phyloP scores from a whole-genome alignment of 169 alveolate genomes.

The Cystoisospora suis region DNA sequence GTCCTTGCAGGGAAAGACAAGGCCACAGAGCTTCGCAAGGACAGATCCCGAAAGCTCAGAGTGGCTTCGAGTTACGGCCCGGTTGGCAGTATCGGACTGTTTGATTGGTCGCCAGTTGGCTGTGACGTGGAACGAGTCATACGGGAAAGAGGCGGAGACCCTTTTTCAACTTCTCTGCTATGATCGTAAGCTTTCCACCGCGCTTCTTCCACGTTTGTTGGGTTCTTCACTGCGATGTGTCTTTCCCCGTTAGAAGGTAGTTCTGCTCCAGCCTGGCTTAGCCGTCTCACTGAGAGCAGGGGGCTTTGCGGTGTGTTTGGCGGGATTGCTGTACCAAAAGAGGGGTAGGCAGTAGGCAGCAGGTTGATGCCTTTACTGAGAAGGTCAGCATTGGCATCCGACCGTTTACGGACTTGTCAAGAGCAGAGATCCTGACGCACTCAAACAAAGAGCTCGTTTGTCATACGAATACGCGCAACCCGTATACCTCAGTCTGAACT shows the following conservation, averaged over 20 bases:
- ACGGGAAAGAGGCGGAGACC: slow-evolving; percentile 46
- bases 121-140: slow-evolving; percentile 17
- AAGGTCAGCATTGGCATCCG: too few species aligned
- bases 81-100: neutral
- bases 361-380: too few species aligned
- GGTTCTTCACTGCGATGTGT: neutral
- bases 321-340: too few species aligned
- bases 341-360: too few species aligned
- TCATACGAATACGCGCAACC: too few species aligned
- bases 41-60: neutral
- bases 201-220: neutral
- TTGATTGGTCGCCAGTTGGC: slow-evolving; percentile 33
- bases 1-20: neutral
- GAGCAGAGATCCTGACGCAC: too few species aligned
- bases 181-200: slow-evolving; percentile 49
- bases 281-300: too few species aligned
- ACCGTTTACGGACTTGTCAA: too few species aligned
- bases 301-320: too few species aligned
- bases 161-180: neutral
- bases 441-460: too few species aligned
- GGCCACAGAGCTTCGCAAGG: neutral
- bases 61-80: neutral
- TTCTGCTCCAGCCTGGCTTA: too few species aligned
- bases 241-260: neutral
- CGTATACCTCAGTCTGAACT: too few species aligned